These are phyloP conservation scores for Niveomyces coronatus DNA, from an alignment of 2,329 filamentous ascomycete species.

Conservation along the genomic window DNA sequence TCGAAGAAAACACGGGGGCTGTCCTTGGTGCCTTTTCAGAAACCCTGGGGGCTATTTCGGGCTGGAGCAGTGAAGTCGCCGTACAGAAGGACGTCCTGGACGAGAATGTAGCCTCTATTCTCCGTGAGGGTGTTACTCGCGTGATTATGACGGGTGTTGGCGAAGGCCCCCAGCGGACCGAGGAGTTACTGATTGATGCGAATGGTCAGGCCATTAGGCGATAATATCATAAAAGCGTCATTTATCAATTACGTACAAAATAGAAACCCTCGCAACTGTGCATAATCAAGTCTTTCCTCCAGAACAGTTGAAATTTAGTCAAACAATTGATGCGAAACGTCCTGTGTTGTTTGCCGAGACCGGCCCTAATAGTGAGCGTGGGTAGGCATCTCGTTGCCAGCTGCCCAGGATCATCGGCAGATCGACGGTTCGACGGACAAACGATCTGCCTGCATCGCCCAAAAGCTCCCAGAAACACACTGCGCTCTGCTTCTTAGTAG, in stretches of 20 bases:
- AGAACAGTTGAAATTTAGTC: too few species aligned
- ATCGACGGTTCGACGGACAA: too few species aligned
- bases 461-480: too few species aligned
- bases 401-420: too few species aligned
- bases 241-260: not conserved
- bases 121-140: slow-evolving; percentile 73
- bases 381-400: too few species aligned
- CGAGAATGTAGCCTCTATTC: slow-evolving; percentile 49
- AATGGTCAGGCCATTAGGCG: slow-evolving; percentile 41
- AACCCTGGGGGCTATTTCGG: slow-evolving; percentile 51
- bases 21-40: slow-evolving; percentile 72
- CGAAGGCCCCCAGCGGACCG: slow-evolving; percentile 72
- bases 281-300: slow-evolving; percentile 1
- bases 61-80: slow-evolving; percentile 56
- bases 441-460: too few species aligned
- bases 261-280: slow-evolving; percentile 3
- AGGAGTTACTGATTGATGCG: slow-evolving; percentile 64
- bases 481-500: too few species aligned
- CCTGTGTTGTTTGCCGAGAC: too few species aligned
- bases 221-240: slow-evolving; percentile 11
- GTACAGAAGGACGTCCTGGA: slow-evolving; percentile 50
- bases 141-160: slow-evolving; percentile 90
- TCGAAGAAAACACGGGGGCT: slow-evolving; percentile 61
- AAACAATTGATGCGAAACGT: too few species aligned
- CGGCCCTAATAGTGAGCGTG: too few species aligned